These are phyloP conservation scores for Phlebopus sp. DNA, from an alignment of 1,284 basidiomycete species.

Conservation along the genomic window DNA sequence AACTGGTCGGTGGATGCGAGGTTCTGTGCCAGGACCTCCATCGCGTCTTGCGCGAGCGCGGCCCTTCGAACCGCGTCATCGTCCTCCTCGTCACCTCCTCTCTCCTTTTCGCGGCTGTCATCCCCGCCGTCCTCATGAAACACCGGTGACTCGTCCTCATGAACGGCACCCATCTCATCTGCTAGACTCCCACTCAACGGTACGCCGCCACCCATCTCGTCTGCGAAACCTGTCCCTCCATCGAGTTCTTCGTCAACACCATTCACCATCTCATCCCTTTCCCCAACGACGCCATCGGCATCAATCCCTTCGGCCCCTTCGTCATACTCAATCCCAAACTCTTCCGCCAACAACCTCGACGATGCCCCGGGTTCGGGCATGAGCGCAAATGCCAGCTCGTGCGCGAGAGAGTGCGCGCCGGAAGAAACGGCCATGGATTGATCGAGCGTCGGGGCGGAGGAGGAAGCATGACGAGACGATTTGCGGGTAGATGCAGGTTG, in stretches of 20 bases:
- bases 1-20: slow-evolving; percentile 76
- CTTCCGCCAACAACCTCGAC: slow-evolving; percentile 74
- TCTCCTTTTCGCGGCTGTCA: slow-evolving; percentile 13
- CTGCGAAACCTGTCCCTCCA: slow-evolving; percentile 22
- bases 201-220: slow-evolving; percentile 23
- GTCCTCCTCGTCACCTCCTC: slow-evolving; percentile 26
- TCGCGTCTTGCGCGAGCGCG: slow-evolving; percentile 55
- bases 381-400: slow-evolving; percentile 77
- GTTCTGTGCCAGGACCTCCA: slow-evolving; percentile 67
- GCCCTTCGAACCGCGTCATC: slow-evolving; percentile 27
- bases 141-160: slow-evolving; percentile 15
- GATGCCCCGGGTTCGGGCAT: slow-evolving; percentile 73
- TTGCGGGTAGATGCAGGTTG: slow-evolving; percentile 29
- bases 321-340: slow-evolving; percentile 83
- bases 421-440: slow-evolving; percentile 30
- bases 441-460: slow-evolving; percentile 30
- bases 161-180: slow-evolving; percentile 22
- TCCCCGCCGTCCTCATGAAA: slow-evolving; percentile 13
- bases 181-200: slow-evolving; percentile 24
- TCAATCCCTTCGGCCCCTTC: slow-evolving; percentile 81
- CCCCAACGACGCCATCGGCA: slow-evolving; percentile 33
- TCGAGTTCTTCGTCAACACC: slow-evolving; percentile 21
- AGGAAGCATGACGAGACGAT: slow-evolving; percentile 29
- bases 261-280: slow-evolving; percentile 10
- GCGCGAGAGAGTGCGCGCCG: slow-evolving; percentile 64